Conservation (phyloP, 2,329 filamentous ascomycete species). For the Colletotrichum kahawae region DNA sequence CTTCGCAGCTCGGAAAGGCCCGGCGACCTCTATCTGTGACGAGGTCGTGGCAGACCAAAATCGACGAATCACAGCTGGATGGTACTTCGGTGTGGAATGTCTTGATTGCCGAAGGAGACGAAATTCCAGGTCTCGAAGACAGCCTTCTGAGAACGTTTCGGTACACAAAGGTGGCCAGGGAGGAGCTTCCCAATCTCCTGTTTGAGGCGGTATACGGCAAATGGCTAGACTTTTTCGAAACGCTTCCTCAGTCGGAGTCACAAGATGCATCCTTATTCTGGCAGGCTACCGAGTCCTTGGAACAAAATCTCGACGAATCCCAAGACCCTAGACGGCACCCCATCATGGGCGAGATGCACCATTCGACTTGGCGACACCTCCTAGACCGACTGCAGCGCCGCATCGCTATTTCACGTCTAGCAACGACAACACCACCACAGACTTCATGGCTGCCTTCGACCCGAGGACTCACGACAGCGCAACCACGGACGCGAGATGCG, state of each 20-base stretch:
- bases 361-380: slow-evolving; percentile 35
- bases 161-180: background rate
- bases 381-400: slow-evolving; percentile 33
- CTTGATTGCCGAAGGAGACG: slow-evolving; percentile 17
- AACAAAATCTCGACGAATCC: slow-evolving; percentile 36
- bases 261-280: slow-evolving; percentile 29
- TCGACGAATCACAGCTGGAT: slow-evolving; percentile 18
- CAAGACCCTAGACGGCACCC: background rate
- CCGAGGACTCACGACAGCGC: slow-evolving; percentile 6
- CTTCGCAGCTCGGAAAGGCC: slow-evolving; percentile 23
- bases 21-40: slow-evolving; percentile 17
- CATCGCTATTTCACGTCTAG: slow-evolving; percentile 17
- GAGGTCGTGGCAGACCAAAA: slow-evolving; percentile 16
- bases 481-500: background rate
- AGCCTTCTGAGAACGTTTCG: slow-evolving; percentile 7
- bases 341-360: background rate
- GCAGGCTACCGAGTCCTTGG: slow-evolving; percentile 35
- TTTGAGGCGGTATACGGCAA: slow-evolving; percentile 29
- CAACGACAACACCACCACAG: slow-evolving; percentile 24
- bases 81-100: slow-evolving; percentile 20
- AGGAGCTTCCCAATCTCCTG: slow-evolving; percentile 22
- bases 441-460: slow-evolving; percentile 18
- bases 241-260: slow-evolving; percentile 24
- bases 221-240: slow-evolving; percentile 37
- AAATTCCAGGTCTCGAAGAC: slow-evolving; percentile 12